Conservation (phyloP, 129 eudicot species). For the Pittosporum tobira region DNA sequence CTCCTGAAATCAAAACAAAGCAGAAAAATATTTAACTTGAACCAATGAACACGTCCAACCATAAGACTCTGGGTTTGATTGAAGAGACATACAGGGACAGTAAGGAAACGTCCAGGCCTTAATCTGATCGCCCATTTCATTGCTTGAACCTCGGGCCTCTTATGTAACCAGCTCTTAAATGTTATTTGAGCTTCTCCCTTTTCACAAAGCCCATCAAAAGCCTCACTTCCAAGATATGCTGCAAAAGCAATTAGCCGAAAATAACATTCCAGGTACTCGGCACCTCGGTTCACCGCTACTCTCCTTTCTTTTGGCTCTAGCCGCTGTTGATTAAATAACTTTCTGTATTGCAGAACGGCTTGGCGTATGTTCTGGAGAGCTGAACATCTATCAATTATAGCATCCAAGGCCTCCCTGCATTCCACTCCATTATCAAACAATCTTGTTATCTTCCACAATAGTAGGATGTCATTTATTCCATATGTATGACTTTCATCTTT, state of each 20-base stretch:
- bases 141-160: slow-evolving; percentile 90
- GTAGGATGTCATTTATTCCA: slow-evolving; percentile 85
- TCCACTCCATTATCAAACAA: slow-evolving; percentile 94
- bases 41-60: slow-evolving; percentile 5
- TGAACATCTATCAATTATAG: slow-evolving; percentile 88
- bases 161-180: slow-evolving; percentile 83
- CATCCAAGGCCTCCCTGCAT: slow-evolving; percentile 87
- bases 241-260: slow-evolving; percentile 91
- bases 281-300: slow-evolving; percentile 92
- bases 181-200: slow-evolving; percentile 59
- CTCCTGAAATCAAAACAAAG: slow-evolving; percentile 80
- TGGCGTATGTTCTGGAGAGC: slow-evolving; percentile 92
- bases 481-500: slow-evolving; percentile 45
- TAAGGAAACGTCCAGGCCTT: slow-evolving; percentile 91
- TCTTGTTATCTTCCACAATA: slow-evolving; percentile 90
- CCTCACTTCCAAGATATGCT: slow-evolving; percentile 97
- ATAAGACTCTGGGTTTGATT: slow-evolving; percentile 6
- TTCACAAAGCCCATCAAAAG: slow-evolving; percentile 82
- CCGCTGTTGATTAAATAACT: slow-evolving; percentile 72
- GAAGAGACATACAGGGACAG: slow-evolving; percentile 62
- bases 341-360: slow-evolving; percentile 78
- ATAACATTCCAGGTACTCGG: slow-evolving; percentile 95
- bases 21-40: too few relatives aligned
- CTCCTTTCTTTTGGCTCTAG: slow-evolving; percentile 90
- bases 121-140: slow-evolving; percentile 97